Percentiles rank a stretch among this genome's conserved stretches.
phyloP scores from a whole-genome alignment of 1,139 yeast species.

The Zhuliangozyma parablackwelliae region DNA sequence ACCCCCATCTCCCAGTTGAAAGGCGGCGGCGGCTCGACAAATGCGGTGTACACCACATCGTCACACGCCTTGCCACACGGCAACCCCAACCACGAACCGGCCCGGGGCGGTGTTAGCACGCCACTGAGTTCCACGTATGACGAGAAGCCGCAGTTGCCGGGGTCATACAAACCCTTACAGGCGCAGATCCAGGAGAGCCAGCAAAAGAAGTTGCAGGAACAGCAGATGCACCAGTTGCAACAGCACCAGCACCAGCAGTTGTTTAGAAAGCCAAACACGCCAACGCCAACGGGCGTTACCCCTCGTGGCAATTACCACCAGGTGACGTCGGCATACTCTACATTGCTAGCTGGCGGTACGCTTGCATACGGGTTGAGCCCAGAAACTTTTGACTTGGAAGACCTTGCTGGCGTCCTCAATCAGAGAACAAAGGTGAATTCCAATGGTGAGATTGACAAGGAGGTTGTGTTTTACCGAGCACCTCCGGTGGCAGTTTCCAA shows the following conservation, averaged over 20 bases:
- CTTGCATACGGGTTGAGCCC: slow-evolving; percentile 32
- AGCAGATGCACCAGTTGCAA: slow-evolving; percentile 19
- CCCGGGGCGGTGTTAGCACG: slow-evolving; percentile 1
- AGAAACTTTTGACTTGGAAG: slow-evolving; percentile 15
- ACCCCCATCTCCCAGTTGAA: slow-evolving; percentile 47
- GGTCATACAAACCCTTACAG: slow-evolving; percentile 14
- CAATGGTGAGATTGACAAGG: slow-evolving; percentile 23
- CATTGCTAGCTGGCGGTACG: slow-evolving; percentile 38
- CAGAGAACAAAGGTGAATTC: slow-evolving; percentile 20
- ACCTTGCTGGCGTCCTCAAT: slow-evolving; percentile 18
- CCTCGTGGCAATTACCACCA: slow-evolving; percentile 23
- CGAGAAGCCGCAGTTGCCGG: slow-evolving; percentile 13
- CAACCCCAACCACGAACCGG: slow-evolving; percentile 8
- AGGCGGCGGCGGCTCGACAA: slow-evolving; percentile 29
- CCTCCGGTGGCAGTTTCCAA: slow-evolving; percentile 60
- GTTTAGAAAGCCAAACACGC: slow-evolving; percentile 19
- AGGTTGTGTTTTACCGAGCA: slow-evolving; percentile 74
- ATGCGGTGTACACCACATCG: slow-evolving; percentile 19
- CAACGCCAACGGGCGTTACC: slow-evolving; percentile 17
- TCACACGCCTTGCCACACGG: slow-evolving; percentile 13
- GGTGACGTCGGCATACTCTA: slow-evolving; percentile 33
- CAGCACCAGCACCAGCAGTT: slow-evolving; percentile 19
- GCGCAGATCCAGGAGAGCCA: slow-evolving; percentile 14
- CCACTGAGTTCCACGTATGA: slow-evolving; percentile 2
- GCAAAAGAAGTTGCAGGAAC: slow-evolving; percentile 18